Evolutionary conservation across 306 rosid genomes (phyloP).

Genomic region (Begonia fuchsioides): DNA sequence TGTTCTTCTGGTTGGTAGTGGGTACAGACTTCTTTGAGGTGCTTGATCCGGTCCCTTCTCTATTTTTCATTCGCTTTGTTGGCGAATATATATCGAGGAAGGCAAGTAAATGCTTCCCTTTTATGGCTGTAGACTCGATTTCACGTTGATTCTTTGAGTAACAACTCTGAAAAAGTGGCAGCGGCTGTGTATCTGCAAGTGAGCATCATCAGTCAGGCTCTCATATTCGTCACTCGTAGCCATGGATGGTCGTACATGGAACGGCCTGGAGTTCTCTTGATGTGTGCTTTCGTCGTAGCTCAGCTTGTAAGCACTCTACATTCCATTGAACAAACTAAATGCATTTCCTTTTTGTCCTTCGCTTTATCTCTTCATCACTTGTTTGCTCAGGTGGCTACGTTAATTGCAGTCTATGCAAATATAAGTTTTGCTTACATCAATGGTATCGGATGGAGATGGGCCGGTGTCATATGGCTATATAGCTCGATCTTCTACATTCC

Average conservation of each 20-base stretch:
- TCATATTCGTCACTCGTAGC: constrained; percentile 74
- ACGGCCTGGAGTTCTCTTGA: constrained; percentile 60
- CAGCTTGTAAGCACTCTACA: constrained; percentile 39
- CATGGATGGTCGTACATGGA: constrained; percentile 65
- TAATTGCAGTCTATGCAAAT: constrained; percentile 62
- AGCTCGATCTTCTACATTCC: constrained; percentile 68
- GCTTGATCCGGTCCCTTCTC: neutral
- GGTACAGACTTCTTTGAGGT: constrained; percentile 70
- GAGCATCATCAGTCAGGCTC: constrained; percentile 84
- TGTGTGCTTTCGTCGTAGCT: constrained; percentile 70
- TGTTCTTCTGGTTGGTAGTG: constrained; percentile 52
- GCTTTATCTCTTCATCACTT: too few species aligned
- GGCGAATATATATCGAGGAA: constrained; percentile 1
- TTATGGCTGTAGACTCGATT: constrained; percentile 41
- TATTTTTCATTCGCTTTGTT: too few species aligned
- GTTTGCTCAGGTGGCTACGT: constrained; percentile 94
- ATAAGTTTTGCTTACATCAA: constrained; percentile 57
- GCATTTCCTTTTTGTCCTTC: neutral
- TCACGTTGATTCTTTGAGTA: constrained; percentile 35
- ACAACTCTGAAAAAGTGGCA: constrained; percentile 43
- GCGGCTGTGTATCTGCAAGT: constrained; percentile 76
- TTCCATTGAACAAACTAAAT: neutral
- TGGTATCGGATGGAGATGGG: constrained; percentile 93
- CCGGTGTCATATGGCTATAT: constrained; percentile 73
- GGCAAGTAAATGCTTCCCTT: constrained; percentile 4